Percentiles rank a stretch among this genome's conserved stretches.
Conservation (phyloP, 345 rosid genomes). For the Pelargonium nanum region DNA sequence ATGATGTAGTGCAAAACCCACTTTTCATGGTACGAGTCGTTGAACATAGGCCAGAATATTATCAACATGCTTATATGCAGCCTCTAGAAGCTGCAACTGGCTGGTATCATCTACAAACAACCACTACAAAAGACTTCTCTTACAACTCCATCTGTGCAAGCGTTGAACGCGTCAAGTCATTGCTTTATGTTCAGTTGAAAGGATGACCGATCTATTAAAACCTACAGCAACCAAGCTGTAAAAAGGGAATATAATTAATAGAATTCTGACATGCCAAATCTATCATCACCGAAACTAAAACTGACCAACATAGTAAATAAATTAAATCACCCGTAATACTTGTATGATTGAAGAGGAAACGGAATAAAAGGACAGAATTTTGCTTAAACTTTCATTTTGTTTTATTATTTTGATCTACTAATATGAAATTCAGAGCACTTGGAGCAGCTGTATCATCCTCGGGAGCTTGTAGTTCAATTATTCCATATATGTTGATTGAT, state of each 20-base stretch:
- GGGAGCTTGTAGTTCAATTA: not conserved
- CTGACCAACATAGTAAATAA: not conserved
- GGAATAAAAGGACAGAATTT: not conserved
- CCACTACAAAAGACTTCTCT: conserved; percentile 2
- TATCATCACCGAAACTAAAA: not conserved
- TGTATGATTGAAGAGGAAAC: no score
- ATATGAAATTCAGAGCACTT: not conserved
- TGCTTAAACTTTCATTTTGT: not conserved
- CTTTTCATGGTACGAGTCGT: conserved; percentile 44
- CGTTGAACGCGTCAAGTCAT: not conserved
- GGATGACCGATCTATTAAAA: conserved; percentile 16
- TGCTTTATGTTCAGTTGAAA: no score
- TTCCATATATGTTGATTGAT: not conserved
- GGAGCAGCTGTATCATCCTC: not conserved
- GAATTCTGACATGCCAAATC: not conserved
- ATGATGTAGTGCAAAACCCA: conserved; percentile 29
- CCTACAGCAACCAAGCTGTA: conserved; percentile 17
- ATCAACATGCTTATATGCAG: conserved; percentile 75
- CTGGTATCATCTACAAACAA: conserved; percentile 35
- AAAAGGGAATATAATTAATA: conserved; percentile 9
- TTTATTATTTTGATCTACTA: not conserved
- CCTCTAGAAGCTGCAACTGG: conserved; percentile 67
- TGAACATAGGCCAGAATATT: conserved; percentile 32
- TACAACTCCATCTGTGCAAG: not conserved
- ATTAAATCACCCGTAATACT: no score